Evolutionary conservation across 331 rosid species (phyloP).

Genomic region (Saraca asoca): DNA sequence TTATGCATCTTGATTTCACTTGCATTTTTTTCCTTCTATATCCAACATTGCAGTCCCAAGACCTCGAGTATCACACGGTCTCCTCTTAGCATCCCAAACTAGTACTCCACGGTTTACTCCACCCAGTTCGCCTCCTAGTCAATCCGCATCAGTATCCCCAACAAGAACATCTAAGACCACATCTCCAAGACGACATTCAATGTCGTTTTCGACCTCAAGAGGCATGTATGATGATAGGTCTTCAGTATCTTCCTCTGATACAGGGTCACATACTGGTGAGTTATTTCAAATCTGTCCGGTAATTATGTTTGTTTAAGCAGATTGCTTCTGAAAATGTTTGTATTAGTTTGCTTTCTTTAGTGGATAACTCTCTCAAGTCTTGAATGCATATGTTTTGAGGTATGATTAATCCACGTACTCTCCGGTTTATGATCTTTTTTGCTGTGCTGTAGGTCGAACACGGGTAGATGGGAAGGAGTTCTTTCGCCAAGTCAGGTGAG

Average conservation of each 20-base stretch:
- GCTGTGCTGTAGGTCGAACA: constrained; percentile 61
- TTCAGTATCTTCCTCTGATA: constrained; percentile 51
- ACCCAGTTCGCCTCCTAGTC: constrained; percentile 70
- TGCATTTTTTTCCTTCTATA: constrained; percentile 21
- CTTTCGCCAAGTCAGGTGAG: constrained; percentile 96
- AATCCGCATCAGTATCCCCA: constrained; percentile 76
- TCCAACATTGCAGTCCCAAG: constrained; percentile 36
- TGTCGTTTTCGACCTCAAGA: constrained; percentile 71
- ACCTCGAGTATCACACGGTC: constrained; percentile 56
- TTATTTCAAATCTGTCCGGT: constrained; percentile 5
- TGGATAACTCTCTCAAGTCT: constrained; percentile 15
- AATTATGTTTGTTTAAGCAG: not conserved
- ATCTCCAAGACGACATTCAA: constrained; percentile 72
- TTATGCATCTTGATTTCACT: not conserved
- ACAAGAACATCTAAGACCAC: constrained; percentile 67
- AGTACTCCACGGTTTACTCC: constrained; percentile 76
- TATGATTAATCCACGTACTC: constrained; percentile 20
- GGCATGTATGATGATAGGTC: constrained; percentile 69
- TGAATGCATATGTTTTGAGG: constrained; percentile 17
- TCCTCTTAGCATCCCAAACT: constrained; percentile 74
- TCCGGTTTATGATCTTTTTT: not conserved
- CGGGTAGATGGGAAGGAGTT: constrained; percentile 93
- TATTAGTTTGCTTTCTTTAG: not conserved
- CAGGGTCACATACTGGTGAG: constrained; percentile 62
- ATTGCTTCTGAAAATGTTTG: constrained; percentile 14